Evolutionary conservation across 192 early-diverging fungal species (phyloP), one percentile per base, ranked within the genome.

Genomic region (Rhizophagus prolifer): DNA sequence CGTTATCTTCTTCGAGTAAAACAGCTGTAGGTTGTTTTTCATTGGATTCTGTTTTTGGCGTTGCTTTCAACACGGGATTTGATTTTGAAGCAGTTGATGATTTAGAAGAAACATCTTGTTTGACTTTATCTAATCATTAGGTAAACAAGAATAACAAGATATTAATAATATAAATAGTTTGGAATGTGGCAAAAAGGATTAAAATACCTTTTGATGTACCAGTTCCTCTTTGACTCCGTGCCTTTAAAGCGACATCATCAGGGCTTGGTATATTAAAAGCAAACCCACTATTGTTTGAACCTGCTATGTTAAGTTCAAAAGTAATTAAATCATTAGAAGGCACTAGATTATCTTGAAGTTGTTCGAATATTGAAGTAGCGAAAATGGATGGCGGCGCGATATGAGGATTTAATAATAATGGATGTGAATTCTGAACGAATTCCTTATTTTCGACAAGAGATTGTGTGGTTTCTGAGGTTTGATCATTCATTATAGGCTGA

Each of bases 231-330:
- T 80, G 59, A 54, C 82, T 79, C 59, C 86, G 86, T 4, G 93
- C 91, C 26, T 83, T 80, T 30, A 86, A 69, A 26, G 92, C 92
- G 30, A 83, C 77, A 82, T 95, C 93, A 80, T 95, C 94, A 14
- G 95, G 94, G 75, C 95, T 95, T 36, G 93, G 94, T n/a, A 84
- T 82, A 67, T 90, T 82, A 84, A 96, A 95, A 9, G 71, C 77
- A 85, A 95, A 96, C 4, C 59, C 60, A 36, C 59, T 63, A 19
- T 41, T 65, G 10, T 60, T 79, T 59, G 12, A 34, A 31, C 62
- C 74, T 66, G 64, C 2, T 19, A 63, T 41, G 19, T 44, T 58
- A 47, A 79, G 25, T 16, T 69, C 64, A 58, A 74, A 41, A 10
- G 50, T 75, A 38, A 79, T 50, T 36, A 60, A 58, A 59, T 62